Evolutionary conservation across 1,284 basidiomycete species (phyloP).

Genomic region (Melanopsichium pennsylvanicum): DNA sequence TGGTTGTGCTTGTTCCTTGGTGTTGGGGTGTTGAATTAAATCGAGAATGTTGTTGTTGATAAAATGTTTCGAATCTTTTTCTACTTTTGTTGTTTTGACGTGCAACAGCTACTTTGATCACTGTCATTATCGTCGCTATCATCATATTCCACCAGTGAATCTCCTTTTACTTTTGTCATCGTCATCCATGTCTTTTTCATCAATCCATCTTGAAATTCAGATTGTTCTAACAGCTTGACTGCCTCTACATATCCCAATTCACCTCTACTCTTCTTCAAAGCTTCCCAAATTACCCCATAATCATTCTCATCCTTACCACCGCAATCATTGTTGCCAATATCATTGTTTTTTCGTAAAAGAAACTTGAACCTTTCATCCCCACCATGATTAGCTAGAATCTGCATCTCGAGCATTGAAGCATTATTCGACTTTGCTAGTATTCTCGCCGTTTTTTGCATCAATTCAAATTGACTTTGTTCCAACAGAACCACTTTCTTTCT

Average conservation of each 20-base stretch:
- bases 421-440: slow-evolving; percentile 77
- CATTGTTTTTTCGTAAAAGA: slow-evolving; percentile 66
- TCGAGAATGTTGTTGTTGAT: no score
- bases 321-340: no score
- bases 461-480: slow-evolving; percentile 68
- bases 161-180: neutral
- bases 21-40: no score
- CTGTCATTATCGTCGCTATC: no score
- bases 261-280: neutral
- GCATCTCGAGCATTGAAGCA: slow-evolving; percentile 79
- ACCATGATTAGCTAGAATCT: slow-evolving; percentile 85
- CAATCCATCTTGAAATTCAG: no score
- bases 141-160: slow-evolving; percentile 13
- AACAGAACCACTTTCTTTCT: neutral
- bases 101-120: no score
- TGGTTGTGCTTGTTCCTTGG: slow-evolving; percentile 19
- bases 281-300: no score
- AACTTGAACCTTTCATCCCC: slow-evolving; percentile 77
- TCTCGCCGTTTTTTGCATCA: slow-evolving; percentile 79
- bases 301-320: no score
- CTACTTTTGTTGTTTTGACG: no score
- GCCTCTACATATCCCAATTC: slow-evolving; percentile 7
- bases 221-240: neutral
- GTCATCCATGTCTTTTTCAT: no score
- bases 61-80: no score